Percentiles rank a stretch among this genome's conserved stretches.
phyloP scores from a whole-genome alignment of 768 basidiomycete genomes.

The Exidia glandulosa region DNA sequence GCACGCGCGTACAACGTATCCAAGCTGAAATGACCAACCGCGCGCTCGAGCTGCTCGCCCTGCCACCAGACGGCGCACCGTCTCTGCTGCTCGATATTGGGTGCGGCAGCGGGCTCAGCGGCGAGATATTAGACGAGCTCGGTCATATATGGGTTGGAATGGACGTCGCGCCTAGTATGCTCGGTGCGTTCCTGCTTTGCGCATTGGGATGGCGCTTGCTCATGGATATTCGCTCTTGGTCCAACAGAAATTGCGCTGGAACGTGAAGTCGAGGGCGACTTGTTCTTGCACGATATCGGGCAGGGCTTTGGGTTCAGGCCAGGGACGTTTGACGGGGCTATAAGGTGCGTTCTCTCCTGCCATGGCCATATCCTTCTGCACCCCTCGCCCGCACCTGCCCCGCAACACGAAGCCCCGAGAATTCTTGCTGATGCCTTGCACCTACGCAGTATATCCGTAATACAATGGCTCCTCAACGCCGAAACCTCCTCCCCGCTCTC shows the following conservation, averaged over 20 bases:
- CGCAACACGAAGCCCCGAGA: not conserved
- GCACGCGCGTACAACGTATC: conserved; percentile 91
- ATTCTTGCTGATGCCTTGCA: not conserved
- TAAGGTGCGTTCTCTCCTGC: conserved; percentile 53
- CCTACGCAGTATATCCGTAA: conserved; percentile 74
- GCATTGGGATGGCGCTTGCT: not conserved
- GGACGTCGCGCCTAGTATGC: conserved; percentile 94
- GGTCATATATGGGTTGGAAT: conserved; percentile 90
- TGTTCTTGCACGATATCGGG: conserved; percentile 95
- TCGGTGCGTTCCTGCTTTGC: conserved; percentile 45
- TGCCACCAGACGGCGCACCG: conserved; percentile 69
- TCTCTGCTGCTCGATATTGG: conserved; percentile 84
- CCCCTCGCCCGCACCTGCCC: not conserved
- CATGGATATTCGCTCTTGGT: not conserved
- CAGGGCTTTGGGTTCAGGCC: conserved; percentile 97
- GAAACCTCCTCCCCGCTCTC: conserved; percentile 85
- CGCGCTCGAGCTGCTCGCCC: conserved; percentile 79
- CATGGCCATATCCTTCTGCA: too few species aligned
- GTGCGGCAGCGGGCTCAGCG: conserved; percentile 92
- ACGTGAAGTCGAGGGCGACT: conserved; percentile 88
- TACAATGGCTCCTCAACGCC: conserved; percentile 97
- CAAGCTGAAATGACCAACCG: conserved; percentile 97
- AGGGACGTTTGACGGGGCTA: conserved; percentile 95
- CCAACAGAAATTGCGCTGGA: conserved; percentile 93
- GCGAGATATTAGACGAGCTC: conserved; percentile 91